Conservation (phyloP, 352 stramenopile species). For the Discostella stelligera region DNA sequence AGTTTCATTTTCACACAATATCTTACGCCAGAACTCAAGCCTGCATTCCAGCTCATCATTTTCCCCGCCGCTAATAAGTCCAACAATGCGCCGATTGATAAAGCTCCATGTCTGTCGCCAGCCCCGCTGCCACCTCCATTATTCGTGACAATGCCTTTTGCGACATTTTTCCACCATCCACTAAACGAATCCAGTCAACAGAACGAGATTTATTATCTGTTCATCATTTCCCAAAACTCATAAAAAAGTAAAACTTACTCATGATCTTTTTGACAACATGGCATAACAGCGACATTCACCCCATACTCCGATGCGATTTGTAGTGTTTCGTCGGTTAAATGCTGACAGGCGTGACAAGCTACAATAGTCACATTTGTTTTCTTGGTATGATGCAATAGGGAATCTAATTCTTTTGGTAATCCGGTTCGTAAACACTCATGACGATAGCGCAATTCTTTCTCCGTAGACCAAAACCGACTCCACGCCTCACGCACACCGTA, state of each 20-base stretch:
- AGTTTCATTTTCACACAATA: slow-evolving; percentile 72
- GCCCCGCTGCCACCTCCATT: background rate
- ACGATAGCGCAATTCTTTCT: slow-evolving; percentile 56
- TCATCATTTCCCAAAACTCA: background rate
- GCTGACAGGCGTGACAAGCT: slow-evolving; percentile 76
- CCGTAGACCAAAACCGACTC: slow-evolving; percentile 33
- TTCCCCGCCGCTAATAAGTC: slow-evolving; percentile 66
- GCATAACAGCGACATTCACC: slow-evolving; percentile 64
- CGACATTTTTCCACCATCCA: slow-evolving; percentile 36
- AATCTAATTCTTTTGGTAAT: slow-evolving; percentile 57
- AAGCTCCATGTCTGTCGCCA: background rate
- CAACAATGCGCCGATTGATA: slow-evolving; percentile 57
- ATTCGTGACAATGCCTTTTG: slow-evolving; percentile 20
- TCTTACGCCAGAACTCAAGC: slow-evolving; percentile 22
- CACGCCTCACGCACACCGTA: slow-evolving; percentile 52
- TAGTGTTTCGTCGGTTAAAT: slow-evolving; percentile 70
- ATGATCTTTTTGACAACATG: slow-evolving; percentile 76
- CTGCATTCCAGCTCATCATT: slow-evolving; percentile 55
- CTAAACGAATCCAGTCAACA: background rate
- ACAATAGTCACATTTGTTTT: slow-evolving; percentile 51
- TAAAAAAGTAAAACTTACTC: slow-evolving; percentile 8
- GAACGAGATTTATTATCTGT: background rate
- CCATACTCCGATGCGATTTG: slow-evolving; percentile 60
- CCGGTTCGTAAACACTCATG: slow-evolving; percentile 66
- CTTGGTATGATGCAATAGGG: slow-evolving; percentile 21